Base-by-base conservation (phyloP, 257 asterid genomes). In the Nemophila menziesii region DNA sequence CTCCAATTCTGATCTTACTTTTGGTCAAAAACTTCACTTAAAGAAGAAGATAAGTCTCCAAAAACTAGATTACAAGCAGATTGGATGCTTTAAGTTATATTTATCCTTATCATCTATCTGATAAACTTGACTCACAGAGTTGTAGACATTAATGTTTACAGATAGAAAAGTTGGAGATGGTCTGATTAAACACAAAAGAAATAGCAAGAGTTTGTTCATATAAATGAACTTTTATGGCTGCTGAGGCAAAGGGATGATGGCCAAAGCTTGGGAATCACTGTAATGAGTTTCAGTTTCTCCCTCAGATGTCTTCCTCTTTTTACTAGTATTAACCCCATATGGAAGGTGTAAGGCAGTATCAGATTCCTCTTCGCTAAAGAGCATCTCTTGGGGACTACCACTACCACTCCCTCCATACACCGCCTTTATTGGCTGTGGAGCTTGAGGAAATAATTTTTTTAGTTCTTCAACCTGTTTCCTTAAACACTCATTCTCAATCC, bases 291-390 rank as follows among this genome's bases (percentile, higher is more conserved):
- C n/a, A n/a, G n/a, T n/a, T 51, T 60, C 79, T 36, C 46, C 71
- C 4, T 69, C 82, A 0, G 64, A 44, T 3, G 58, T 42, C 78
- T 62, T 60, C 61, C 77, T 50, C 51, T 77, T 74, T 20, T 39
- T 43, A 48, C 37, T 2, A n/a, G n/a, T n/a, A n/a, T n/a, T n/a
- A 29, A 45, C 48, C 42, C 63, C 72, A 14, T 49, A 24, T 5
- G 94, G 70, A 13, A 58, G 85, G 16, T 60, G 78, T 53, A 79
- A 60, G 52, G 71, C 57, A 60, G 74, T 74, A 56, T 69, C 83
- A 0, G 92, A 79, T 20, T 64, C 75, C 39, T 68, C 92, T n/a
- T n/a, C n/a, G n/a, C n/a, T n/a, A n/a, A n/a, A n/a, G n/a, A n/a
- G n/a, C n/a, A n/a, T n/a, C n/a, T n/a, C n/a, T n/a, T n/a, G n/a